A percentile compares a stretch with the other conserved stretches of the same genome.
These are phyloP conservation scores for Singerocomus inundabilis DNA, from an alignment of 1,284 basidiomycete species.

Conservation along the genomic window DNA sequence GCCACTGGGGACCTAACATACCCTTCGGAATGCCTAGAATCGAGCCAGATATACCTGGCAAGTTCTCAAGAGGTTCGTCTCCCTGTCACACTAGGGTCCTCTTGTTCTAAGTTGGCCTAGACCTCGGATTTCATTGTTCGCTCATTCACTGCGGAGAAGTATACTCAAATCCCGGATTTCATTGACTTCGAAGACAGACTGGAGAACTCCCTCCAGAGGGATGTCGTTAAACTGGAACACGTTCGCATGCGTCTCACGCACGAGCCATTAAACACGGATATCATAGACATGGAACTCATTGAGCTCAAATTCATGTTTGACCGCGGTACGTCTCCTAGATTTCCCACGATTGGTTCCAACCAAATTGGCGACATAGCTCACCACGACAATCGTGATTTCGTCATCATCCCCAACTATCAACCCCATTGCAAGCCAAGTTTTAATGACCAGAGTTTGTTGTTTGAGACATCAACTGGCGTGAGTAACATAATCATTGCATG, in stretches of 20 bases:
- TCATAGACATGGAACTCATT: constrained; percentile 76
- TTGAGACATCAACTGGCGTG: constrained; percentile 63
- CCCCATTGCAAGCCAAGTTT: constrained; percentile 50
- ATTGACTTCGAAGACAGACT: constrained; percentile 73
- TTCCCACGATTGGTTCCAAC: constrained; percentile 12
- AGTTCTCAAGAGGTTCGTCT: constrained; percentile 68
- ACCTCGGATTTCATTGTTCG: constrained; percentile 76
- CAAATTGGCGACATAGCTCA: constrained; percentile 45
- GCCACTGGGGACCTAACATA: constrained; percentile 69
- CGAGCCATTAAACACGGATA: constrained; percentile 62
- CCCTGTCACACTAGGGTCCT: constrained; percentile 1
- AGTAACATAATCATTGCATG: constrained; percentile 18
- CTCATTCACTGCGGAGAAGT: constrained; percentile 75
- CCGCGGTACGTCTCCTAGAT: constrained; percentile 50
- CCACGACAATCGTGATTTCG: constrained; percentile 80
- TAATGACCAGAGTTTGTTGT: constrained; percentile 64
- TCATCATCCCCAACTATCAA: constrained; percentile 77
- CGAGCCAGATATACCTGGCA: constrained; percentile 73
- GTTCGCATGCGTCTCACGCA: constrained; percentile 79
- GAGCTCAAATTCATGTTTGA: constrained; percentile 83
- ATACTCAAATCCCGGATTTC: constrained; percentile 84
- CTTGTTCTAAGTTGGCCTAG: constrained; percentile 37
- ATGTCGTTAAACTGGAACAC: constrained; percentile 76
- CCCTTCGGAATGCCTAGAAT: constrained; percentile 69
- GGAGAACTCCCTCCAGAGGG: constrained; percentile 77